phyloP scores from a whole-genome alignment of 345 rosid species.

The Orychophragmus violaceus region DNA sequence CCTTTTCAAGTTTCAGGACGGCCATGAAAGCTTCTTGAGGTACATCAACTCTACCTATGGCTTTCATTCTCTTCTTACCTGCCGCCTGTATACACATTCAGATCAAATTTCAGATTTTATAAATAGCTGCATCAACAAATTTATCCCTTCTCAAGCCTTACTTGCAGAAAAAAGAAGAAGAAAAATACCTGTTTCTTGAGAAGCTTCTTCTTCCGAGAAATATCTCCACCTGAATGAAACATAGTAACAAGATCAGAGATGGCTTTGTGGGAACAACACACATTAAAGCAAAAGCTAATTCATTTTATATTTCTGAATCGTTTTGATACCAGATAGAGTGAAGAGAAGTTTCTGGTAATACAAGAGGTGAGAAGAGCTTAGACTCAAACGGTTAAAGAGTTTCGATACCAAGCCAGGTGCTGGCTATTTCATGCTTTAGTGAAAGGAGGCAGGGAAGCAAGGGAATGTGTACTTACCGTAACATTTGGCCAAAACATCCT shows the following conservation, averaged over 20 bases:
- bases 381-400: background rate
- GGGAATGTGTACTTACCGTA: conserved; percentile 52
- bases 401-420: background rate
- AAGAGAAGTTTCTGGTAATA: background rate
- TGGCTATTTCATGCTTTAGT: conserved; percentile 1
- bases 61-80: conserved; percentile 98
- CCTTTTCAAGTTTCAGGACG: conserved; percentile 88
- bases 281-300: background rate
- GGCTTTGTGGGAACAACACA: background rate
- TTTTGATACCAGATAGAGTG: background rate
- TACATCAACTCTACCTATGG: conserved; percentile 93
- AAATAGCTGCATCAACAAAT: too few species aligned
- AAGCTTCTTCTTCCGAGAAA: conserved; percentile 89
- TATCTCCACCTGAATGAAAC: conserved; percentile 71
- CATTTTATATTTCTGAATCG: background rate
- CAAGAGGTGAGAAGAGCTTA: background rate
- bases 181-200: conserved; percentile 81
- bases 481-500: conserved; percentile 98
- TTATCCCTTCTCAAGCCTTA: background rate
- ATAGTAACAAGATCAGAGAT: conserved; percentile 11
- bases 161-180: background rate
- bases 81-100: conserved; percentile 52
- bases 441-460: background rate
- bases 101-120: background rate
- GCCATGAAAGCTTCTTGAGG: conserved; percentile 99